Evolutionary conservation across 2,329 filamentous ascomycete genomes (phyloP).

Genomic region (Aspergillus ruber): DNA sequence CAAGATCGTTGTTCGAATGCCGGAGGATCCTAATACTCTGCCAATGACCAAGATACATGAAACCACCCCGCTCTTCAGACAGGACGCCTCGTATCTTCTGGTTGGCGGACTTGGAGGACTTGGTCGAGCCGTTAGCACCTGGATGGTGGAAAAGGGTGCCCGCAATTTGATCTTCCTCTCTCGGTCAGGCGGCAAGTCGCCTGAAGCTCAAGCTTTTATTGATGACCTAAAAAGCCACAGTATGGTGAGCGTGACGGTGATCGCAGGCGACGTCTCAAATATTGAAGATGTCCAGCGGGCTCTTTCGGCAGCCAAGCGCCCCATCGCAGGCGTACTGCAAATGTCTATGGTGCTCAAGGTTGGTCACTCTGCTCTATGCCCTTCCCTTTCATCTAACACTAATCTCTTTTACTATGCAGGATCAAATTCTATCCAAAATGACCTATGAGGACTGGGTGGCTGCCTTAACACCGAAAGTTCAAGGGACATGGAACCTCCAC

Average conservation of each 20-base stretch:
- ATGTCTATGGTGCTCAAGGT: constrained; percentile 11
- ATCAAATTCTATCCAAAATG: constrained; percentile 20
- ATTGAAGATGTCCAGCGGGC: constrained; percentile 5
- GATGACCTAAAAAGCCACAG: constrained; percentile 1
- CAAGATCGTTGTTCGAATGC: background rate
- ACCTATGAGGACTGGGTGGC: constrained; percentile 26
- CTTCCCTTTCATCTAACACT: background rate
- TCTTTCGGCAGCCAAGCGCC: background rate
- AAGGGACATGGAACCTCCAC: constrained; percentile 25
- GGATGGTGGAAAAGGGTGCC: constrained; percentile 13
- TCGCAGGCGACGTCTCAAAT: constrained; percentile 8
- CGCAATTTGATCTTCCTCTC: constrained; percentile 8
- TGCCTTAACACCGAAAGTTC: constrained; percentile 27
- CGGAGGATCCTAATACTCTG: background rate
- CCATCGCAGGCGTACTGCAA: constrained; percentile 16
- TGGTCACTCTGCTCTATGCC: background rate
- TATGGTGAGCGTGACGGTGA: background rate
- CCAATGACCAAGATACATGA: background rate
- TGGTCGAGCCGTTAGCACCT: constrained; percentile 7
- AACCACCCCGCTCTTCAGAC: background rate
- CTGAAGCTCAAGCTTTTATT: constrained; percentile 2
- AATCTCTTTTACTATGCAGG: background rate
- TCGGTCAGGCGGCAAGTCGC: constrained; percentile 1
- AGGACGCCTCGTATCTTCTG: constrained; percentile 8
- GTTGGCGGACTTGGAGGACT: constrained; percentile 14